phyloP scores from a whole-genome alignment of 179 eudicot genomes.

The Actinidia chinensis region DNA sequence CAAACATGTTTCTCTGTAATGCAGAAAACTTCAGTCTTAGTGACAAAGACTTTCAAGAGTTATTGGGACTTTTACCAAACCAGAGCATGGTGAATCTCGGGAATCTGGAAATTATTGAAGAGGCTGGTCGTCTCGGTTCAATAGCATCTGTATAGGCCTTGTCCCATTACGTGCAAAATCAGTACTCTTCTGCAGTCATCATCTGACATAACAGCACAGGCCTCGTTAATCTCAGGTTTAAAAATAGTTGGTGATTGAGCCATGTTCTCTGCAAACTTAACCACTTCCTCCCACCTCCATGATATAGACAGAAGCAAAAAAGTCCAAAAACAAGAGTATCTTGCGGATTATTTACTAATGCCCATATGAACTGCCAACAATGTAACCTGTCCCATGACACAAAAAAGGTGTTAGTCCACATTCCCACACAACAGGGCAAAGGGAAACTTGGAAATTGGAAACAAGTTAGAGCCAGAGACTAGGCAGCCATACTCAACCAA shows the following conservation, averaged over 20 bases:
- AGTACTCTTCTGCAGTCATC: conserved; percentile 59
- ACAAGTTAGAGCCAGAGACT: background rate
- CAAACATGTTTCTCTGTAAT: too few relatives aligned
- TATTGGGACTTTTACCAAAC: conserved; percentile 46
- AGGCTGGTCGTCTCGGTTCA: conserved; percentile 46
- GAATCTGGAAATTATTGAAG: conserved; percentile 46
- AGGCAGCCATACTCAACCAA: background rate
- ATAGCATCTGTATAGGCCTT: conserved; percentile 43
- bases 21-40: background rate
- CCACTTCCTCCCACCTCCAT: conserved; percentile 66
- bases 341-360: conserved; percentile 67
- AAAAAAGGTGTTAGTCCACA: conserved; percentile 8
- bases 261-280: conserved; percentile 57
- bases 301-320: conserved; percentile 69
- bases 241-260: conserved; percentile 37
- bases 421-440: background rate
- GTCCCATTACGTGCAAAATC: conserved; percentile 46
- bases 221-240: conserved; percentile 59
- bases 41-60: background rate
- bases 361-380: conserved; percentile 73
- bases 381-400: conserved; percentile 63
- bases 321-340: conserved; percentile 67
- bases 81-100: conserved; percentile 49
- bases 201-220: conserved; percentile 38
- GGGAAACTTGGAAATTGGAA: background rate